A percentile compares a stretch with the other conserved stretches of the same genome.
These are phyloP conservation scores for Rubia peregrina DNA, from an alignment of 305 asterid genomes.

Conservation along the genomic window DNA sequence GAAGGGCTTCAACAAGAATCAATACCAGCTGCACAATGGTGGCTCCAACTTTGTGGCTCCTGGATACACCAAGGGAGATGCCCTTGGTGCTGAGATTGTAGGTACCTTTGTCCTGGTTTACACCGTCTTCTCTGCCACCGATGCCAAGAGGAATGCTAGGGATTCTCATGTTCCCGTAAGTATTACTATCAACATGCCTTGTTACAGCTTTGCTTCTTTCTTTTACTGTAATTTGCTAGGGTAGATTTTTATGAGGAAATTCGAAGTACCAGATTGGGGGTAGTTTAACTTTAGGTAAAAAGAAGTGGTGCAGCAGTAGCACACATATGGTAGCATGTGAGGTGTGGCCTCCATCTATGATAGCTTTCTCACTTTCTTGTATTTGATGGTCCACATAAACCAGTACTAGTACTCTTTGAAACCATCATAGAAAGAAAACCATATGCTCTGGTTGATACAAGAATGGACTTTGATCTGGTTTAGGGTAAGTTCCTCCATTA, in stretches of 20 bases:
- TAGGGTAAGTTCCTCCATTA: neutral
- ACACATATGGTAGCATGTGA: conserved; percentile 19
- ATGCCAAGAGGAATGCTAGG: conserved; percentile 85
- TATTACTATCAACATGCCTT: neutral
- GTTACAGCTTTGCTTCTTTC: neutral
- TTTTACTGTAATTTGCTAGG: neutral
- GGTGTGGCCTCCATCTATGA: conserved; percentile 7
- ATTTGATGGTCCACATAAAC: conserved; percentile 14
- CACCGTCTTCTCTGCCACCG: conserved; percentile 88
- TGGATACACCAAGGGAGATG: conserved; percentile 80
- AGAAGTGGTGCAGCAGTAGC: neutral
- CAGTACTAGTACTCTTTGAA: neutral
- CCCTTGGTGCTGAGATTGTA: conserved; percentile 70
- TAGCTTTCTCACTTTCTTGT: conserved; percentile 15
- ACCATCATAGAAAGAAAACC: neutral
- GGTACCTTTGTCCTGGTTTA: conserved; percentile 73
- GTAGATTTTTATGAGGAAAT: neutral
- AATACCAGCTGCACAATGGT: conserved; percentile 41
- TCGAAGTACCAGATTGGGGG: neutral
- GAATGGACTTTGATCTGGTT: neutral
- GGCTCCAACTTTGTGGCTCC: conserved; percentile 54
- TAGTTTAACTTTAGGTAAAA: conserved; percentile 10
- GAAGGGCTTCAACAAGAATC: conserved; percentile 61
- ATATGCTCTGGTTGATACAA: neutral
- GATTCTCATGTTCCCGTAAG: conserved; percentile 91